Evolutionary conservation across 2,329 filamentous ascomycete genomes (phyloP).

Genomic region (Bipolaris gigantea): DNA sequence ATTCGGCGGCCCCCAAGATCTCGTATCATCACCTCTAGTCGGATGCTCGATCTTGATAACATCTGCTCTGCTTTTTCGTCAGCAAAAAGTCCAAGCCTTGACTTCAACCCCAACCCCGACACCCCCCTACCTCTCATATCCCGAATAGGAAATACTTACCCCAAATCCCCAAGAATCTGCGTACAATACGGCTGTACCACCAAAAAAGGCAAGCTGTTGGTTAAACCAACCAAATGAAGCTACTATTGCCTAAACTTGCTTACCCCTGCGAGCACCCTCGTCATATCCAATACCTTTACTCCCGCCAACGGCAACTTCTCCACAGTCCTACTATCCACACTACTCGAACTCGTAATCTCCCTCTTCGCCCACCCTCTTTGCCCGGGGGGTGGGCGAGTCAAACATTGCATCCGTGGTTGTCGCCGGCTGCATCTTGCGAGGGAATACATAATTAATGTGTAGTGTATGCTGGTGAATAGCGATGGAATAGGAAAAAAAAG

Average conservation of each 20-base stretch:
- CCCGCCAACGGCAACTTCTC: constrained; percentile 73
- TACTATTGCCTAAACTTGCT: too few species aligned
- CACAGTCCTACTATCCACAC: constrained; percentile 38
- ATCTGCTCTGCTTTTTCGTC: constrained; percentile 67
- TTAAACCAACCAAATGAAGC: too few species aligned
- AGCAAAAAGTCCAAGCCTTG: neutral
- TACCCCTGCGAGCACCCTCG: constrained; percentile 73
- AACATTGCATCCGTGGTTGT: neutral
- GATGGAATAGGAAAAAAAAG: neutral
- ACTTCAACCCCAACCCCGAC: too few species aligned
- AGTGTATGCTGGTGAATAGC: too few species aligned
- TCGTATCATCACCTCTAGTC: constrained; percentile 84
- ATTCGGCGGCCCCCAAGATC: constrained; percentile 95
- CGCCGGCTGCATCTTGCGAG: constrained; percentile 9
- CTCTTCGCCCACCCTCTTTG: constrained; percentile 25
- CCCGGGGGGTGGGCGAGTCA: neutral
- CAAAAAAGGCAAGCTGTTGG: too few species aligned
- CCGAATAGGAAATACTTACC: constrained; percentile 57
- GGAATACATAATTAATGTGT: constrained; percentile 19
- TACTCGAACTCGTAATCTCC: constrained; percentile 49
- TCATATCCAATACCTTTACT: constrained; percentile 92
- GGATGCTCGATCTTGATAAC: constrained; percentile 98
- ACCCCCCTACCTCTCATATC: neutral
- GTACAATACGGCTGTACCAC: constrained; percentile 82
- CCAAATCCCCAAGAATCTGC: constrained; percentile 92